A percentile compares a stretch with the other conserved stretches of the same genome.
phyloP scores from a whole-genome alignment of 306 rosid genomes.

The Prunus mume region DNA sequence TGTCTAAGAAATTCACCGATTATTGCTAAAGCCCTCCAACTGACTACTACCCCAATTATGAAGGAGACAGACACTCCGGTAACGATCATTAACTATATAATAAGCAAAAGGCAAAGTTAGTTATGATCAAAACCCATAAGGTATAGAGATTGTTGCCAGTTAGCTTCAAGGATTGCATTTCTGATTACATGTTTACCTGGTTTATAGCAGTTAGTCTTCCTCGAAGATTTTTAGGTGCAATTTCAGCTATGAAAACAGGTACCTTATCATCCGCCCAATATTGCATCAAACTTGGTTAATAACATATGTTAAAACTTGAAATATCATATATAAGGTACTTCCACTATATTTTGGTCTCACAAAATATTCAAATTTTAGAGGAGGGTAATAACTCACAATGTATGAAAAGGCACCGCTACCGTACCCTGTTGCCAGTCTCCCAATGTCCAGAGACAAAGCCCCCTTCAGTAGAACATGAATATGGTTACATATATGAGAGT shows the following conservation, averaged over 20 bases:
- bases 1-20: conserved; percentile 38
- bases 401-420: conserved; percentile 95
- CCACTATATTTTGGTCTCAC: background rate
- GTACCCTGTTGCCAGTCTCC: conserved; percentile 89
- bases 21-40: conserved; percentile 80
- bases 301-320: background rate
- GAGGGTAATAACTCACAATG: conserved; percentile 44
- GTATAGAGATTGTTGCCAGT: background rate
- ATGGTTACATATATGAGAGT: conserved; percentile 10
- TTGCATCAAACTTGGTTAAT: conserved; percentile 7
- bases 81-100: conserved; percentile 64
- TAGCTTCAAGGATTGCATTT: background rate
- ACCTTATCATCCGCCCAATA: conserved; percentile 48
- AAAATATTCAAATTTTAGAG: background rate
- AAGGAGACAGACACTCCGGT: conserved; percentile 64
- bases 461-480: conserved; percentile 40
- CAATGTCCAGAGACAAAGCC: conserved; percentile 64
- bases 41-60: conserved; percentile 65
- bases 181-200: conserved; percentile 49
- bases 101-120: background rate
- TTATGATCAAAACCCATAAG: background rate
- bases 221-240: conserved; percentile 87
- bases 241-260: conserved; percentile 86
- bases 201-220: conserved; percentile 80
- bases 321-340: background rate